A percentile compares a stretch with the other conserved stretches of the same genome.
phyloP scores from a whole-genome alignment of 371 early-diverging fungal genomes.

The Apophysomyces variabilis region DNA sequence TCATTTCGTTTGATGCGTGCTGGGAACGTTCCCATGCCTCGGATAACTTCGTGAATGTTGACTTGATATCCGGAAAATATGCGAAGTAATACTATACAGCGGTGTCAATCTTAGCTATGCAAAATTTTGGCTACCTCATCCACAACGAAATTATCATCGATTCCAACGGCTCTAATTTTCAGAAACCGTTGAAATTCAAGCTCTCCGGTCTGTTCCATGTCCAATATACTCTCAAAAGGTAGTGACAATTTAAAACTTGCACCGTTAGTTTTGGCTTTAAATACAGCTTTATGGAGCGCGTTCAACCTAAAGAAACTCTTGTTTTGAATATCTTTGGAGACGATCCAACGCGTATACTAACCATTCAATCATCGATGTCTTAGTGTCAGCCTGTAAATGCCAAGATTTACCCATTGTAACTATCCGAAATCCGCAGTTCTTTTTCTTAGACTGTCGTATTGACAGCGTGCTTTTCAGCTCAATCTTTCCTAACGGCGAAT shows the following conservation, averaged over 20 bases:
- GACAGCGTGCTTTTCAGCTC: constrained; percentile 67
- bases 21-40: constrained; percentile 34
- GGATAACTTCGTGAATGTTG: constrained; percentile 40
- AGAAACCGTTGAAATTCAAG: constrained; percentile 66
- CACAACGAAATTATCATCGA: constrained; percentile 60
- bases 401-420: constrained; percentile 57
- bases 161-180: constrained; percentile 63
- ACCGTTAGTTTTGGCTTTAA: constrained; percentile 66
- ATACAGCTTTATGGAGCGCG: constrained; percentile 66
- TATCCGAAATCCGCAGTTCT: constrained; percentile 62
- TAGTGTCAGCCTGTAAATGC: constrained; percentile 62
- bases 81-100: constrained; percentile 70
- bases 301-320: constrained; percentile 44
- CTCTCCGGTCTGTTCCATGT: constrained; percentile 61
- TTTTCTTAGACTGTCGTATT: constrained; percentile 54
- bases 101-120: background rate
- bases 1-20: constrained; percentile 5
- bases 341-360: constrained; percentile 19
- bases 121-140: constrained; percentile 60
- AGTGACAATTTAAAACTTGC: constrained; percentile 67
- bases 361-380: constrained; percentile 60
- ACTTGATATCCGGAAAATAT: constrained; percentile 62
- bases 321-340: background rate
- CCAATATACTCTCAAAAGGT: constrained; percentile 61
- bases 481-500: constrained; percentile 73